Evolutionary conservation across 257 asterid species (phyloP), one percentile per base, ranked within the genome.

Genomic region (Avicennia marina): DNA sequence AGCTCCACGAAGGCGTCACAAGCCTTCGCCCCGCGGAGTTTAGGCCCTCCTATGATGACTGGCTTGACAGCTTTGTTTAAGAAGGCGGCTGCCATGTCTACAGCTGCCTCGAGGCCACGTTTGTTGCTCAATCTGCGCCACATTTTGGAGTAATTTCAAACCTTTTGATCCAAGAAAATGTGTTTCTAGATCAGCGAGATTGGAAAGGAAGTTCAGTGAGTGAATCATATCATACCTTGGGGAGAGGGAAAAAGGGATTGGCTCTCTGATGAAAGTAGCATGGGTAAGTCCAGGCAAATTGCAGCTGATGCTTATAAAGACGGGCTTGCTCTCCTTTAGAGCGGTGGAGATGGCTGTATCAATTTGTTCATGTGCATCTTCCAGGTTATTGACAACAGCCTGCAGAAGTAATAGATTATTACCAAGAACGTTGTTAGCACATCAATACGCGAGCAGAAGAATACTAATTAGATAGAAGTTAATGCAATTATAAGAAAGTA

Each of bases 361-460:
- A 19, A 89, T 81, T 81, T 89, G 89, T 71, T 89, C 95, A 67
- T 81, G 95, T 5, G 95, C 97, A 70, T 89, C 96, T 9, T 89
- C 95, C 75, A 89, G 64, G 73, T 89, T 72, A 48, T 70, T 81
- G 22, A 89, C 83, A 16, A 85, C 66, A 3, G 95, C 94, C 97
- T 89, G 38, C 7, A 49, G 13, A 7, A 12, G 7, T 1, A 25
- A n/a, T n/a, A n/a, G n/a, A n/a, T n/a, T n/a, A n/a, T n/a, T n/a
- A n/a, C n/a, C n/a, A n/a, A n/a, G n/a, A n/a, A n/a, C n/a, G n/a
- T n/a, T n/a, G n/a, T n/a, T n/a, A n/a, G n/a, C n/a, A n/a, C n/a
- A n/a, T n/a, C n/a, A n/a, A n/a, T n/a, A n/a, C n/a, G n/a, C n/a
- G n/a, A n/a, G n/a, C n/a, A n/a, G n/a, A n/a, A n/a, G n/a, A n/a